Percentiles rank a stretch among this genome's conserved stretches.
These are phyloP conservation scores for Ceriops decandra DNA, from an alignment of 345 rosid species.

Conservation along the genomic window DNA sequence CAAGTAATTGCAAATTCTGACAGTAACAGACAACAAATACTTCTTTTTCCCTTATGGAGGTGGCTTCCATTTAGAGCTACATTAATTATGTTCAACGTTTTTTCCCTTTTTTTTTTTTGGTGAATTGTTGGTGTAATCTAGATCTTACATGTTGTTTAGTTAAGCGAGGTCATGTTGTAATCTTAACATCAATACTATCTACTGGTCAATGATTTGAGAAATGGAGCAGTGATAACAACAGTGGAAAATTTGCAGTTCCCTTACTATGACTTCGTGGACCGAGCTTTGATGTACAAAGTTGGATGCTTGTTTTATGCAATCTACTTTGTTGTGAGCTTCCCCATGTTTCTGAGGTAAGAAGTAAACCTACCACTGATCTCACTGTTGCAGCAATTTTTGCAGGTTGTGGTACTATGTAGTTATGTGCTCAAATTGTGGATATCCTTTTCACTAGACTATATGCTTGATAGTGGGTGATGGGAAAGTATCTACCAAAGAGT, in stretches of 20 bases:
- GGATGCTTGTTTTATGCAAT: conserved; percentile 95
- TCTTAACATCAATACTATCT: not conserved
- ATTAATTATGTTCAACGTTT: too few relatives aligned
- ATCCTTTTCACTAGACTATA: not conserved
- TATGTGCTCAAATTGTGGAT: too few relatives aligned
- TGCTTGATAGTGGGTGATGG: conserved; percentile 4
- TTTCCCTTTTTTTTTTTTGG: too few relatives aligned
- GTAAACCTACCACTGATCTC: conserved; percentile 5
- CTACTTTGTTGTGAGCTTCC: conserved; percentile 94
- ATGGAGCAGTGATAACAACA: conserved; percentile 9
- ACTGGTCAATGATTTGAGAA: not conserved
- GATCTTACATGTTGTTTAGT: not conserved
- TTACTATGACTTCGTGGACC: conserved; percentile 89
- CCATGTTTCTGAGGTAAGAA: conserved; percentile 93
- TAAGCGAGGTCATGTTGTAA: not conserved
- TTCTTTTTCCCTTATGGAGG: too few relatives aligned
- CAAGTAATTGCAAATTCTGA: too few relatives aligned
- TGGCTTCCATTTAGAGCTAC: not conserved
- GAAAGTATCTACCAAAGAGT: not conserved
- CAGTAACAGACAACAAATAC: too few relatives aligned
- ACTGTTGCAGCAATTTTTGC: not conserved
- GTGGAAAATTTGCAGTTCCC: conserved; percentile 70
- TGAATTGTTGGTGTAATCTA: not conserved
- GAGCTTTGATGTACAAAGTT: conserved; percentile 90
- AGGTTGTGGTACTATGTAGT: too few relatives aligned